Base-by-base conservation (phyloP, 2,329 filamentous ascomycete species). In the Macrophomina pseudophaseolina region DNA sequence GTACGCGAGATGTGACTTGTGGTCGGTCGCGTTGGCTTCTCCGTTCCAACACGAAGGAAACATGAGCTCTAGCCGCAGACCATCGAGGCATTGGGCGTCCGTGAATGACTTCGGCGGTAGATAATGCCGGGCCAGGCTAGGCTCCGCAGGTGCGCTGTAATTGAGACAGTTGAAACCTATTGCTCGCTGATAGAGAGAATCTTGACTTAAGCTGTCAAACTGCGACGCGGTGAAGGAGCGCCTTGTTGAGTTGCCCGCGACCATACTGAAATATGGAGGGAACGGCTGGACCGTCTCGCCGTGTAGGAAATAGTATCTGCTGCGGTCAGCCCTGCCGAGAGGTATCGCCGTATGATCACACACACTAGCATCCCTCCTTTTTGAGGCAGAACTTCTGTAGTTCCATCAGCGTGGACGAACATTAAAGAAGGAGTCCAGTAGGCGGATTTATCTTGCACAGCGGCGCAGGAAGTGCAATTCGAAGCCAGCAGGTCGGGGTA, bases 121-220 rank as follows among this genome's bases (percentile, higher is more conserved):
- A 75, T 87, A 89, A 78, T 97, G 94, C 70, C 94, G 92, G 78
- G 88, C 90, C 44, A 97, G 85, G 14, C 93, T 91, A 1, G 86
- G 85, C 78, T 97, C 93, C 1, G 91, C 82, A 0, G 78, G 65
- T 30, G 79, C 82, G 38, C 72, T 73, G 75, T 97, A 97, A 86
- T 97, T 90, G 68, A 98, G 81, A 80, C 94, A 98, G 84, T 97
- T 98, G 86, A 97, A 97, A 3, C 94, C 94, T 33, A 97, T 73
- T 9, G 94, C 92, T 68, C 94, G 93, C 82, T 97, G 91, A 59
- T 81, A 82, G 44, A 97, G 86, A 64, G 89, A 86, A 16, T 80
- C 77, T 81, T 97, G 93, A 11, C 89, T 90, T 73, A 87, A 85
- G 68, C 90, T 86, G 71, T 87, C 87, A 2, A 89, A 89, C 69